These are phyloP conservation scores for Fallopia convolvulus DNA, from an alignment of 148 eudicot genomes.

Conservation along the genomic window DNA sequence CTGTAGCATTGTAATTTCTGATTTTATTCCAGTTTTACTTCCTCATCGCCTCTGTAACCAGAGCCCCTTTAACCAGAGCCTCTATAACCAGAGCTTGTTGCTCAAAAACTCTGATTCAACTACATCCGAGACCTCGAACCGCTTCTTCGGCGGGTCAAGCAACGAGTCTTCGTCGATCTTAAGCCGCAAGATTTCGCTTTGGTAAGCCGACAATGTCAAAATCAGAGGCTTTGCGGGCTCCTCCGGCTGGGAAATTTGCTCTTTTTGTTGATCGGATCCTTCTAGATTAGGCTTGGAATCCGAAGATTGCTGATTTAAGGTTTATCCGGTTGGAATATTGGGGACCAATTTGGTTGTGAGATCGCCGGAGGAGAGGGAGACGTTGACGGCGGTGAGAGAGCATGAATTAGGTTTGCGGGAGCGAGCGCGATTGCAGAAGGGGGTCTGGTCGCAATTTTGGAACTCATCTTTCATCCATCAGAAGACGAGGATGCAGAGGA, in stretches of 20 bases:
- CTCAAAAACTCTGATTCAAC: slow-evolving; percentile 46
- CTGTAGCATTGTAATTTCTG: too few relatives aligned
- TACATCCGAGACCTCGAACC: slow-evolving; percentile 79
- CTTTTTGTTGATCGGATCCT: slow-evolving; percentile 11
- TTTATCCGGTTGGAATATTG: slow-evolving; percentile 23
- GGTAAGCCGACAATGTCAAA: slow-evolving; percentile 58
- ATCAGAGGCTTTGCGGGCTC: slow-evolving; percentile 49
- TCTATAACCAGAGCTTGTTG: slow-evolving; percentile 70
- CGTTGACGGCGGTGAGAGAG: slow-evolving; percentile 37
- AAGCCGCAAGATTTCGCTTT: slow-evolving; percentile 63
- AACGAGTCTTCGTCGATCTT: slow-evolving; percentile 74
- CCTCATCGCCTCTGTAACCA: too few relatives aligned
- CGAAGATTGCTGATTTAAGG: neutral
- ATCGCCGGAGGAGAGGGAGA: slow-evolving; percentile 53
- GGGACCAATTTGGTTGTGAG: slow-evolving; percentile 55
- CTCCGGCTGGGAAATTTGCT: slow-evolving; percentile 13
- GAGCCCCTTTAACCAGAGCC: too few relatives aligned
- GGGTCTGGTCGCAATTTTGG: slow-evolving; percentile 84
- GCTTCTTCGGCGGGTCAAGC: slow-evolving; percentile 60
- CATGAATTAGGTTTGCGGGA: slow-evolving; percentile 61
- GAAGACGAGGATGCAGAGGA: slow-evolving; percentile 25
- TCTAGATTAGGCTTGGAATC: neutral
- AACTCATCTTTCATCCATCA: slow-evolving; percentile 94
- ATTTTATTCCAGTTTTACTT: too few relatives aligned
- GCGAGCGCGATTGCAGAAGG: slow-evolving; percentile 86